Evolutionary conservation across 495 filamentous ascomycete genomes (phyloP), one percentile per base, ranked within the genome.

Genomic region (Daldinia concentrica): DNA sequence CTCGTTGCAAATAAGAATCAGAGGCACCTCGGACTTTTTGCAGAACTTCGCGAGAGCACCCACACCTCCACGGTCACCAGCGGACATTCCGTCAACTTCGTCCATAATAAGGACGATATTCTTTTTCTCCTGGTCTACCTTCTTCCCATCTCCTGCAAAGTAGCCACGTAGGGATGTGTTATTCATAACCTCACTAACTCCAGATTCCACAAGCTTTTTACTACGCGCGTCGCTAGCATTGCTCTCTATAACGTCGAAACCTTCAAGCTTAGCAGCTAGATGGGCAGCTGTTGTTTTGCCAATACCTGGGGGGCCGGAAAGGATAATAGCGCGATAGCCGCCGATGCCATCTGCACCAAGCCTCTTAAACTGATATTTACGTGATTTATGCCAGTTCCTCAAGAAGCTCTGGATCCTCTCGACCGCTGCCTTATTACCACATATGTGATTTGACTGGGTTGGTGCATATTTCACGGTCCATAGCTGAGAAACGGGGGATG

Each of bases 51-150:
- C 95, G 39, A 99, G 84, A 34, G 96, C 95, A 22, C 94, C 95
- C 43, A 99, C 96, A 76, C 95, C 95, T 70, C 95, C 95, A 48
- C 95, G 89, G 78, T 99, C 95, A 73, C 95, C 95, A 45, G 94
- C 94, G 52, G 94, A 97, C 95, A 99, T 99, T 36, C 95, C 95
- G 75, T 99, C 95, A 6, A 99, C 95, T 79, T 99, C 95, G 73
- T 99, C 95, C 96, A 99, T 98, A 82, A 99, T 91, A 12, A 99
- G 83, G 8, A 97, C 92, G 27, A 98, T 87, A 66, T 97, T 97
- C 82, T 94, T 95, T 80, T 94, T 98, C 22, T 83, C 85, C 30
- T 82, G 81, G 59, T 98, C 90, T 4, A 97, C 89, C 64, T 91
- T 87, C 81, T 94, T 90, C 41, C 90, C 91, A 50, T 92, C 89